These are phyloP conservation scores for Inosperma sp. DNA, from an alignment of 768 basidiomycete species.

Conservation along the genomic window DNA sequence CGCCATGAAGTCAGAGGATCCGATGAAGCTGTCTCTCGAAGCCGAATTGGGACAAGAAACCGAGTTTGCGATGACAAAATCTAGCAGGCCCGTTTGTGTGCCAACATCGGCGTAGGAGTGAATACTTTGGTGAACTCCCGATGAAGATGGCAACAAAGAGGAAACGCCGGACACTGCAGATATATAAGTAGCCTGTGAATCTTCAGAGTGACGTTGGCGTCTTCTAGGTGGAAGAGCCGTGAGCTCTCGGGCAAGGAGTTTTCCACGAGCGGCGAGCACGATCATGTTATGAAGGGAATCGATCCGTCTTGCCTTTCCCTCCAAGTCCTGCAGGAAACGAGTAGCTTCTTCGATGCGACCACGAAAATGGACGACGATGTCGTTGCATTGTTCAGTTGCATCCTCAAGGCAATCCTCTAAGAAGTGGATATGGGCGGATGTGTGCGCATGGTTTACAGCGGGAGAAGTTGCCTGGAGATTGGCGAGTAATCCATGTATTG, in stretches of 20 bases:
- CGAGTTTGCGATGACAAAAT: slow-evolving; percentile 13
- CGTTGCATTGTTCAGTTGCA: slow-evolving; percentile 41
- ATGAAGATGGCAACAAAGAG: too few relatives aligned
- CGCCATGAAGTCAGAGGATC: slow-evolving; percentile 32
- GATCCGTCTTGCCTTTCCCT: slow-evolving; percentile 40
- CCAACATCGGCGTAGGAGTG: slow-evolving; percentile 19
- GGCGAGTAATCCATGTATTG: slow-evolving; percentile 46
- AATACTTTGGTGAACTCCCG: slow-evolving; percentile 5
- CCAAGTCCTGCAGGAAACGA: slow-evolving; percentile 46
- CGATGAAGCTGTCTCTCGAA: slow-evolving; percentile 36
- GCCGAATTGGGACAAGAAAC: slow-evolving; percentile 20
- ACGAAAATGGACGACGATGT: slow-evolving; percentile 49
- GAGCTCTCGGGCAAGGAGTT: slow-evolving; percentile 35
- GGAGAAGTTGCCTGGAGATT: slow-evolving; percentile 50
- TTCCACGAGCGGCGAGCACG: slow-evolving; percentile 41
- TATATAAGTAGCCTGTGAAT: slow-evolving; percentile 57
- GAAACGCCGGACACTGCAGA: too few relatives aligned
- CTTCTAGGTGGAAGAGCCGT: slow-evolving; percentile 27
- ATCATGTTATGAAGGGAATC: slow-evolving; percentile 42
- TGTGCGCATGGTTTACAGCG: slow-evolving; percentile 34
- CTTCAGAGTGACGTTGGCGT: slow-evolving; percentile 57
- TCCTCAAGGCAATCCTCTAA: slow-evolving; percentile 47
- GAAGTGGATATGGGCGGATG: slow-evolving; percentile 36
- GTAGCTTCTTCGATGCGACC: slow-evolving; percentile 48
- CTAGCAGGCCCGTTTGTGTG: slow-evolving; percentile 28